These are phyloP conservation scores for Trichoderma parareesei DNA, from an alignment of 495 filamentous ascomycete species.

Conservation along the genomic window DNA sequence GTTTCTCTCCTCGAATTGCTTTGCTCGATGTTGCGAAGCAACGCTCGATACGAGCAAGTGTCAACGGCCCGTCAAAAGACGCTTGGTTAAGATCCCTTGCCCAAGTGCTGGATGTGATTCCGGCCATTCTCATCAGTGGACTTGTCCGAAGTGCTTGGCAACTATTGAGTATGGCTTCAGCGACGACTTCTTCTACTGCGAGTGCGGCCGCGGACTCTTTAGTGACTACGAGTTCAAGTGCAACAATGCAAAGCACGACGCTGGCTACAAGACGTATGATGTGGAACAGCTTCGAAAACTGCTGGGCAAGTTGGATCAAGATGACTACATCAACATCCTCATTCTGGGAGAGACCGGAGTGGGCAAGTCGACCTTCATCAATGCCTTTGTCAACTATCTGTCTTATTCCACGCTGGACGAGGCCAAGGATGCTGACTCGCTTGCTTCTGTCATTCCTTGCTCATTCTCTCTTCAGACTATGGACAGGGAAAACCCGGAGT, in stretches of 20 bases:
- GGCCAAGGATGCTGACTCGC: slow-evolving; percentile 16
- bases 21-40: slow-evolving; percentile 14
- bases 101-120: slow-evolving; percentile 20
- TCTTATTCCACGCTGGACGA: slow-evolving; percentile 28
- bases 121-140: slow-evolving; percentile 20
- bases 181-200: slow-evolving; percentile 29
- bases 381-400: slow-evolving; percentile 39
- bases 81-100: slow-evolving; percentile 25
- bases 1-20: slow-evolving; percentile 19
- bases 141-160: slow-evolving; percentile 23
- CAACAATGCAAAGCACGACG: slow-evolving; percentile 18
- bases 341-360: slow-evolving; percentile 39
- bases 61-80: slow-evolving; percentile 18
- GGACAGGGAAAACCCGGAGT: slow-evolving; percentile 15
- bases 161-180: slow-evolving; percentile 26
- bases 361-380: slow-evolving; percentile 40
- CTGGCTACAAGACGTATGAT: slow-evolving; percentile 12
- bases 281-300: not conserved
- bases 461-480: slow-evolving; percentile 29
- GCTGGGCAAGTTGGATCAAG: slow-evolving; percentile 16
- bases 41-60: slow-evolving; percentile 14
- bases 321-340: slow-evolving; percentile 32
- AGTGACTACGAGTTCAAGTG: slow-evolving; percentile 26
- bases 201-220: slow-evolving; percentile 25
- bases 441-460: slow-evolving; percentile 30